A percentile compares a stretch with the other conserved stretches of the same genome.
phyloP scores from a whole-genome alignment of 768 basidiomycete species.

The Xerocomellus amylosporus region DNA sequence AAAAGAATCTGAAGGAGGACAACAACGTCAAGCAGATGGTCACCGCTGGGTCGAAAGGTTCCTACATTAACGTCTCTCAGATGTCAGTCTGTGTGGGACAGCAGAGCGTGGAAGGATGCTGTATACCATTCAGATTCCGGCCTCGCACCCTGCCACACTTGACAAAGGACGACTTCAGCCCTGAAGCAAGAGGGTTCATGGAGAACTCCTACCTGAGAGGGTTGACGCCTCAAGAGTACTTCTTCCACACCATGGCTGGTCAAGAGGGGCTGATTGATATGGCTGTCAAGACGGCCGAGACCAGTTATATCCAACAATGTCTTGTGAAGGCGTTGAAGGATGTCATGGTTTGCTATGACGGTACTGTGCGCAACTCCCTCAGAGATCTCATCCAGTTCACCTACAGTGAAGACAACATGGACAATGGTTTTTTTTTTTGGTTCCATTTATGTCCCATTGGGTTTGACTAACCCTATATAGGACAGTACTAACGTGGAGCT shows the following conservation, averaged over 20 bases:
- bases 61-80: conserved; percentile 99
- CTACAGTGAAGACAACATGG: conserved; percentile 99
- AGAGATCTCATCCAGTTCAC: conserved; percentile 95
- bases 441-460: no score
- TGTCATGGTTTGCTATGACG: conserved; percentile 96
- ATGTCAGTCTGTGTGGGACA: conserved; percentile 99
- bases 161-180: conserved; percentile 97
- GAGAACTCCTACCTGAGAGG: conserved; percentile 98
- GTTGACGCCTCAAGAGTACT: conserved; percentile 96
- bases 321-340: conserved; percentile 98
- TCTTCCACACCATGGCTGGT: conserved; percentile 99
- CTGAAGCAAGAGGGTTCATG: conserved; percentile 96
- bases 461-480: no score
- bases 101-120: conserved; percentile 96
- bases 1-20: conserved; percentile 95
- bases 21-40: conserved; percentile 99
- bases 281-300: conserved; percentile 99
- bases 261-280: conserved; percentile 99
- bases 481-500: no score
- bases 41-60: conserved; percentile 97
- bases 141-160: conserved; percentile 97
- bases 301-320: conserved; percentile 97
- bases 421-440: no score
- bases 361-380: conserved; percentile 94
- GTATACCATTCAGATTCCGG: conserved; percentile 97